phyloP scores from a whole-genome alignment of 441 rosid species.

The Capsella rubella region DNA sequence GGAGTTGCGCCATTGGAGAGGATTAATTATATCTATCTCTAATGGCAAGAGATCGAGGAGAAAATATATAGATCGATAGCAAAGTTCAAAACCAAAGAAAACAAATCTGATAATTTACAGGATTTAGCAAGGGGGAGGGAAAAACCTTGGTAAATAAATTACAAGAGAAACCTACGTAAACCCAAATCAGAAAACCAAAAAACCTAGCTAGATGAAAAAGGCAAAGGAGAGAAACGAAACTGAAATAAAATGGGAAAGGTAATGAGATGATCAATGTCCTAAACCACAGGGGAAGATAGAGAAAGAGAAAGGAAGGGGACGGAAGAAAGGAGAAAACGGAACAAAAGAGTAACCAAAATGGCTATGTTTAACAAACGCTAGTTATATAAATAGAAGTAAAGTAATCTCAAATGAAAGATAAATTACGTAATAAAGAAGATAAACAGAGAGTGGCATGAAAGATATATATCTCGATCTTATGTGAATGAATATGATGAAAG shows the following conservation, averaged over 20 bases:
- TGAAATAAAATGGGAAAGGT: slow-evolving; percentile 11
- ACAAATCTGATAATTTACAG: slow-evolving; percentile 2
- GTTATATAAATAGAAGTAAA: slow-evolving; percentile 38
- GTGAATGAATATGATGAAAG: not conserved
- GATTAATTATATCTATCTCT: not conserved
- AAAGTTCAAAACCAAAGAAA: not conserved
- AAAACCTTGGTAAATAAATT: not conserved
- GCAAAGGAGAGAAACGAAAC: slow-evolving; percentile 22
- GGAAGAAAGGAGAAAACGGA: slow-evolving; percentile 42
- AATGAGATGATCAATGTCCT: slow-evolving; percentile 8
- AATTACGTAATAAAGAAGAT: not conserved
- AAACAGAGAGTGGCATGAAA: not conserved
- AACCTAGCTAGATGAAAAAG: slow-evolving; percentile 11
- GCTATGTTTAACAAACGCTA: slow-evolving; percentile 46
- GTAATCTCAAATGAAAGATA: not conserved
- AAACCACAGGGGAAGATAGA: slow-evolving; percentile 30
- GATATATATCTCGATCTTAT: not conserved
- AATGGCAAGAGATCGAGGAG: not conserved
- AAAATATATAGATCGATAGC: not conserved
- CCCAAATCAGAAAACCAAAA: slow-evolving; percentile 24
- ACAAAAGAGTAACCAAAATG: slow-evolving; percentile 38
- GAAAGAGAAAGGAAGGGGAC: slow-evolving; percentile 25
- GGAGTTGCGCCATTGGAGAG: slow-evolving; percentile 82
- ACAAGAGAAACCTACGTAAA: slow-evolving; percentile 29
- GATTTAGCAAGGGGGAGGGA: not conserved